phyloP scores from a whole-genome alignment of 1,139 yeast genomes.

The Spathaspora sp. region DNA sequence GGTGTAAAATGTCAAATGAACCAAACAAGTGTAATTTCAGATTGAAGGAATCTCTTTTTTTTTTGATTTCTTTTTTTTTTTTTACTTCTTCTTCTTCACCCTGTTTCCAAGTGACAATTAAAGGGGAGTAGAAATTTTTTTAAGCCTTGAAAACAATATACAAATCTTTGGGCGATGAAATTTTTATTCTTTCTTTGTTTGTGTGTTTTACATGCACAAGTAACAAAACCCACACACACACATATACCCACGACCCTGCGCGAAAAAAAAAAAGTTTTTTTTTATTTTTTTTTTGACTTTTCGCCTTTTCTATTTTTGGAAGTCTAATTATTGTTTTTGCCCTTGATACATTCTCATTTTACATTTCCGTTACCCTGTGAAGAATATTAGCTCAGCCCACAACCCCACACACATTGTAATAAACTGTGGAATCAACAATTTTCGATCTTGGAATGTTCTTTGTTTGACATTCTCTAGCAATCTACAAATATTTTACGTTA shows the following conservation, averaged over 20 bases:
- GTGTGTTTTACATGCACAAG: background rate
- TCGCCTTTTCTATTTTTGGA: conserved; percentile 1
- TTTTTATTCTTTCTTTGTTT: background rate
- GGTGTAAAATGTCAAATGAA: too few species aligned
- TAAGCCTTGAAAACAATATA: too few species aligned
- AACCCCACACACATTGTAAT: background rate
- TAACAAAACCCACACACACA: background rate
- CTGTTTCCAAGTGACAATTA: too few species aligned
- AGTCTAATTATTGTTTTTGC: background rate
- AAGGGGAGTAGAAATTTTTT: background rate
- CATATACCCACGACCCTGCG: too few species aligned
- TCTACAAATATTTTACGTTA: too few species aligned
- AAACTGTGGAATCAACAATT: too few species aligned
- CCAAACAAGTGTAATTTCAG: background rate
- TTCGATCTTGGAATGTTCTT: too few species aligned
- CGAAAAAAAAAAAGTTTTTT: too few species aligned
- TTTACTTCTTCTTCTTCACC: background rate
- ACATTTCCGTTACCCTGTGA: background rate
- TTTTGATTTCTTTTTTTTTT: background rate
- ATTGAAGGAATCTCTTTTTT: background rate
- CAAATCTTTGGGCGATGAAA: too few species aligned
- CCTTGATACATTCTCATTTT: background rate
- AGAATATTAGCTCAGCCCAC: too few species aligned
- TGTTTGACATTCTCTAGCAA: too few species aligned
- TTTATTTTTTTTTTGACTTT: too few species aligned